Conservation (phyloP, 305 asterid species). For the Fraxinus platypoda region DNA sequence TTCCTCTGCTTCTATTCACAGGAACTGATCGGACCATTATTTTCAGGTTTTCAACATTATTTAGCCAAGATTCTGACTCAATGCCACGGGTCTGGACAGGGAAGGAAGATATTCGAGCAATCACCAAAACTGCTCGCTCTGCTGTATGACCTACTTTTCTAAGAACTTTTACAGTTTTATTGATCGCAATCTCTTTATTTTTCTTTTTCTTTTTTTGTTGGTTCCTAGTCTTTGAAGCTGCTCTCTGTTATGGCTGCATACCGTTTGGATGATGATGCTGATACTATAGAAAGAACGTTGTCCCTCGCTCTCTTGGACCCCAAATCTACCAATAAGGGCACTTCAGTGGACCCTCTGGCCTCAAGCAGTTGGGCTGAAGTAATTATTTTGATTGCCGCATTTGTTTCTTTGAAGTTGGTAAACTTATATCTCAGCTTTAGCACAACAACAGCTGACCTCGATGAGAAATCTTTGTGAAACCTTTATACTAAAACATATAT, state of each 20-base stretch:
- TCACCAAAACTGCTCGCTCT: constrained; percentile 94
- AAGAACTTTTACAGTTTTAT: constrained; percentile 14
- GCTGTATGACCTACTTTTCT: constrained; percentile 56
- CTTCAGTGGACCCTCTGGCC: constrained; percentile 79
- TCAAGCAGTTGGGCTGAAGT: constrained; percentile 98
- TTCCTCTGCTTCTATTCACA: constrained; percentile 13
- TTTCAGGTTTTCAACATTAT: constrained; percentile 77
- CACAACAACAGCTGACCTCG: not conserved
- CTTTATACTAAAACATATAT: not conserved
- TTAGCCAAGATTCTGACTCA: constrained; percentile 93
- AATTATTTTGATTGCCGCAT: constrained; percentile 5
- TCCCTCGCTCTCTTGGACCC: constrained; percentile 76
- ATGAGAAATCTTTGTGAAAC: not conserved
- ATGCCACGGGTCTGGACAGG: constrained; percentile 99
- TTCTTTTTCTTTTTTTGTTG: not conserved
- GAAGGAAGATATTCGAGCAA: constrained; percentile 94
- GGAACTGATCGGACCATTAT: constrained; percentile 22
- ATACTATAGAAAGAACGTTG: constrained; percentile 74
- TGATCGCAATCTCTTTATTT: not conserved
- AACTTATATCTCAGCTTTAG: not conserved
- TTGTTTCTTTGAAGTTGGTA: not conserved
- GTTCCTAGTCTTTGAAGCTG: constrained; percentile 80
- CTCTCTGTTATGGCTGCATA: constrained; percentile 90
- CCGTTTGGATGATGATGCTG: constrained; percentile 76
- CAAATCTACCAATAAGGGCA: constrained; percentile 50